Percentiles rank a stretch among this genome's conserved stretches.
phyloP scores from a whole-genome alignment of 371 early-diverging fungal species.

The Mucor racemosus region DNA sequence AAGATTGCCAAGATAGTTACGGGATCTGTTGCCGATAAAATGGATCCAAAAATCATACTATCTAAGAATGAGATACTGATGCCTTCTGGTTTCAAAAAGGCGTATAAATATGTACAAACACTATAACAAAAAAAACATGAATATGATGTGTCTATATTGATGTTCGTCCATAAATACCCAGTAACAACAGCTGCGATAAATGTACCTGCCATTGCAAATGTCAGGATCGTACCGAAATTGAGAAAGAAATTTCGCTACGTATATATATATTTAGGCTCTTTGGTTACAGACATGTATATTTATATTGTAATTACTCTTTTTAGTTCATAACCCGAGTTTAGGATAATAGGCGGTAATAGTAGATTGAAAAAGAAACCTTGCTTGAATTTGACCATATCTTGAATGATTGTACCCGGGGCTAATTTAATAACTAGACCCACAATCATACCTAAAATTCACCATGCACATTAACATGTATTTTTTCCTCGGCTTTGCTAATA shows the following conservation, averaged over 20 bases:
- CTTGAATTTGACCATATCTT: conserved; percentile 89
- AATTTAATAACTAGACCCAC: conserved; percentile 87
- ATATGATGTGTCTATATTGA: too few relatives aligned
- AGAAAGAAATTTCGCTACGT: conserved; percentile 78
- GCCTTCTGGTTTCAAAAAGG: conserved; percentile 72
- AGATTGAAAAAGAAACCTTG: conserved; percentile 93
- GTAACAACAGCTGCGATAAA: conserved; percentile 88
- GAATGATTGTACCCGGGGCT: conserved; percentile 71
- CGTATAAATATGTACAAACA: conserved; percentile 71
- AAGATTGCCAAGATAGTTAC: conserved; percentile 95
- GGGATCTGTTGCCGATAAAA: conserved; percentile 95
- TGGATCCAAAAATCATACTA: conserved; percentile 90
- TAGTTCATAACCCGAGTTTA: conserved; percentile 94
- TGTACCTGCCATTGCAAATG: conserved; percentile 93
- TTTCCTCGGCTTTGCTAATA: not conserved
- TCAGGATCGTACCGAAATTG: conserved; percentile 86
- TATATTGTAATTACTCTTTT: conserved; percentile 60
- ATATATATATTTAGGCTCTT: not conserved
- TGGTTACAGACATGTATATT: not conserved
- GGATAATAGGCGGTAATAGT: conserved; percentile 93
- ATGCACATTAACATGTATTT: not conserved
- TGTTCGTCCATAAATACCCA: conserved; percentile 57
- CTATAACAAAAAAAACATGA: conserved; percentile 27
- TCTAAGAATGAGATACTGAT: conserved; percentile 78
- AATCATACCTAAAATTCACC: conserved; percentile 66